Base-by-base conservation (phyloP, 345 rosid species). In the Arabis hirsuta region DNA sequence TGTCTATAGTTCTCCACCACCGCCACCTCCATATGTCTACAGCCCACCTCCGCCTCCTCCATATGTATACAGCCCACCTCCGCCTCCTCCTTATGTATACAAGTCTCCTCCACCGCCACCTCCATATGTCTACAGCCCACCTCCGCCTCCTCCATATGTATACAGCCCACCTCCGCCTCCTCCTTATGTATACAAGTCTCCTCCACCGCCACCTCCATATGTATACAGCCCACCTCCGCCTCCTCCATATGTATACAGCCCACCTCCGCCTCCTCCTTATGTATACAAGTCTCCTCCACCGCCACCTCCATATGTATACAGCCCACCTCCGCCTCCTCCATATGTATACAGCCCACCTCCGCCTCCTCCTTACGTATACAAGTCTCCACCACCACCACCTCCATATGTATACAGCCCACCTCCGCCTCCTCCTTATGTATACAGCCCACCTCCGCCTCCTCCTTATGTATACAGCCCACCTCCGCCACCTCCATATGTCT, bases 361-460 rank as follows among this genome's bases (percentile, higher is more conserved):
- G 1, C 6, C 61, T 1, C 52, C 66, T 0, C 66, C 66, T 0
- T 11, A 50, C 6, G 27, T 50, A 2, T 50, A 50, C 13, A 50
- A 8, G 8, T 6, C 39, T 36, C 39, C 39, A 7, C 39, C 39
- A 36, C 39, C 22, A 6, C 24, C 66, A 0, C 66, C 62, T 14
- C 62, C 62, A 3, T 56, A 56, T 10, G 44, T 56, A 5, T 56
- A 56, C 42, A 14, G 11, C 1, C 0, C 61, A 1, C 61, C 61
- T 1, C 42, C 61, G 0, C 43, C 62, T 2, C 62, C 62, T 34
- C 44, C 62, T 1, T 56, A 56, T 1, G 2, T 56, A 13, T 56
- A 56, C 4, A 34, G 26, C 19, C 13, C 58, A 6, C 36, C 58
- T 2, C 66, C 52, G 7, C 65, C 66, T 4, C 66, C 66, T 8